Base-by-base conservation (phyloP, 371 early-diverging fungal genomes). In the Dichotomocladium elegans region DNA sequence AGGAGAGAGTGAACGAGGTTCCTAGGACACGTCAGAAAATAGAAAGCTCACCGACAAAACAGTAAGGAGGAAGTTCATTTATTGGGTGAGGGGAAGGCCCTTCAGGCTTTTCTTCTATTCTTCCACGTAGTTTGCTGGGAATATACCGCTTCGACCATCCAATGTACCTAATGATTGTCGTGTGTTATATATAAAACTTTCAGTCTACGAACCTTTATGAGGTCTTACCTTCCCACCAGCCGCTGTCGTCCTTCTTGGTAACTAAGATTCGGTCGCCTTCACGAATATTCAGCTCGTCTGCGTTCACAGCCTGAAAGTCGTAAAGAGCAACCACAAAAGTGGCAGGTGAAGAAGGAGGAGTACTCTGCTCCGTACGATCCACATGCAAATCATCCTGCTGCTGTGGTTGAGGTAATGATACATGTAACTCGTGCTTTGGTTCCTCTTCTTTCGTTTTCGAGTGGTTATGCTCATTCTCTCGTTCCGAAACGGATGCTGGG, bases 81-180 rank as follows among this genome's bases (percentile, higher is more conserved):
- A n/a, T n/a, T n/a, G n/a, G n/a, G n/a, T n/a, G n/a, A n/a, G n/a
- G n/a, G n/a, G n/a, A n/a, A n/a, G n/a, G n/a, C n/a, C n/a, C n/a
- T n/a, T n/a, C n/a, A n/a, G n/a, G n/a, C n/a, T n/a, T n/a, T n/a
- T n/a, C n/a, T n/a, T n/a, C n/a, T 8, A 41, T 51, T 56, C 47
- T 40, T 56, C 58, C 3, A 94, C 91, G 68, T 94, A 95, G 53
- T 81, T 88, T 2, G 85, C 82, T 7, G 96, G 96, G 50, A 96
- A 86, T 15, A 87, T 79, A 0, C 95, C 96, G 9, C 72, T 70
- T 6, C 65, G 53, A 11, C 89, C 90, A 52, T 83, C 65, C 24
- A 91, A 51, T 45, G 70, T 72, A 15, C 89, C 89, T 78, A 66
- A 49, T 27, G n/a, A n/a, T n/a, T 46, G 9, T 14, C 26, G 8